These are phyloP conservation scores for Botrytis galanthina DNA, from an alignment of 2,329 filamentous ascomycete genomes.

Conservation along the genomic window DNA sequence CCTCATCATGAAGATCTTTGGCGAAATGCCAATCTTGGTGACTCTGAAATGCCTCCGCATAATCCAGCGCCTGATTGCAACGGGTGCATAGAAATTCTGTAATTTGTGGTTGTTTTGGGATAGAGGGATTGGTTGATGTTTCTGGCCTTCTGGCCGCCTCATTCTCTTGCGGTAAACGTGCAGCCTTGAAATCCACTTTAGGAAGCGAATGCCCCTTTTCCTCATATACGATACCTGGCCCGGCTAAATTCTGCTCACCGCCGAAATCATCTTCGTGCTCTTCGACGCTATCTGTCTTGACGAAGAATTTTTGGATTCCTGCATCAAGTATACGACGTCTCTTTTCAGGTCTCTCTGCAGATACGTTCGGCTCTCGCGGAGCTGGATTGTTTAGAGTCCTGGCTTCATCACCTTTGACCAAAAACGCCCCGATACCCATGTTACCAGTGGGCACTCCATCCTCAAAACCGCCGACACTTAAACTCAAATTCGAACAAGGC, in stretches of 20 bases:
- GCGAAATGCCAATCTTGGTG: constrained; percentile 96
- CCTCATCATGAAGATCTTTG: constrained; percentile 68
- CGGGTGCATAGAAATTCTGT: constrained; percentile 55
- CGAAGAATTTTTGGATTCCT: constrained; percentile 37
- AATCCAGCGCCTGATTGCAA: constrained; percentile 62
- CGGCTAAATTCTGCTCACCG: constrained; percentile 30
- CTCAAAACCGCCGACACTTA: constrained; percentile 90
- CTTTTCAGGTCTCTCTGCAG: constrained; percentile 36
- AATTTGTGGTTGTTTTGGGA: constrained; percentile 40
- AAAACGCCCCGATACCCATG: constrained; percentile 78
- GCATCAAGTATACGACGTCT: constrained; percentile 33
- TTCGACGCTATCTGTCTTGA: constrained; percentile 32
- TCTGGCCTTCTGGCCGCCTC: constrained; percentile 37
- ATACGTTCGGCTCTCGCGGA: constrained; percentile 24
- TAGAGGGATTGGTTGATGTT: constrained; percentile 28
- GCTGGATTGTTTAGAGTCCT: constrained; percentile 47
- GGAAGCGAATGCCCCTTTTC: constrained; percentile 20
- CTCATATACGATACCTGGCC: constrained; percentile 23
- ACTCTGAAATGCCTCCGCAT: constrained; percentile 61
- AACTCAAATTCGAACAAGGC: constrained; percentile 87
- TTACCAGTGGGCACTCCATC: constrained; percentile 75
- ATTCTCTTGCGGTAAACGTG: constrained; percentile 25
- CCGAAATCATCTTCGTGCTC: constrained; percentile 36
- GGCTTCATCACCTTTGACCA: constrained; percentile 72
- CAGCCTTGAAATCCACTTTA: constrained; percentile 16